Evolutionary conservation across 2,329 filamentous ascomycete species (phyloP), one percentile per base, ranked within the genome.

Genomic region (Aspergillus ustus): DNA sequence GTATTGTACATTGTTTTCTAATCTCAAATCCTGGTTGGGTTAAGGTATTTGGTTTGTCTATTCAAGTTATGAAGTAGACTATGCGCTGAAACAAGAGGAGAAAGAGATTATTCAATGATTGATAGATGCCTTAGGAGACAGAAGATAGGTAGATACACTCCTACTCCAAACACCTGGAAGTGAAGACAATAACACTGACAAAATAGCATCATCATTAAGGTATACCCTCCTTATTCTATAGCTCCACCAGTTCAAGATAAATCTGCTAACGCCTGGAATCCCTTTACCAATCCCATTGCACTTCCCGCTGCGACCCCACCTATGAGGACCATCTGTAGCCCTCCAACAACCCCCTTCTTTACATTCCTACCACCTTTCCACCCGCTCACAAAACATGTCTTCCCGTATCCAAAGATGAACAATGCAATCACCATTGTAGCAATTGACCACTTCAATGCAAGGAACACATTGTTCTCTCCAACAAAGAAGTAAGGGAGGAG

Each of bases 381-480:
- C 7, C 76, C 76, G 19, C 68, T 72, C 46, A 78, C 75, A 52
- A 77, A 77, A 61, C 75, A 77, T 1, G 75, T 78, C 71, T 85
- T 85, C 34, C 76, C 75, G 64, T 81, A 85, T 0, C 84, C 83
- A 62, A 85, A 85, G 7, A 79, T 52, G 52, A 85, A 74, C 29
- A 85, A 70, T 1, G 82, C 78, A 20, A 84, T 64, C 1, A 74
- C 77, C 66, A 83, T 84, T 17, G 83, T 79, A n/a, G 77, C 80
- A 56, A 85, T 83, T n/a, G 81, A 83, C 68, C 78, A 79, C 62
- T 78, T 80, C 48, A 89, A 67, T 84, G 94, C 64, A 89, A 97
- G 75, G 93, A 94, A 82, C 83, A 90, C 64, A 92, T 97, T 76
- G 89, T 93, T 49, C 82, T 87, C 67, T 85, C 92, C 59, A 85